These are phyloP conservation scores for Boletus barrowsii DNA, from an alignment of 768 basidiomycete species.

Conservation along the genomic window DNA sequence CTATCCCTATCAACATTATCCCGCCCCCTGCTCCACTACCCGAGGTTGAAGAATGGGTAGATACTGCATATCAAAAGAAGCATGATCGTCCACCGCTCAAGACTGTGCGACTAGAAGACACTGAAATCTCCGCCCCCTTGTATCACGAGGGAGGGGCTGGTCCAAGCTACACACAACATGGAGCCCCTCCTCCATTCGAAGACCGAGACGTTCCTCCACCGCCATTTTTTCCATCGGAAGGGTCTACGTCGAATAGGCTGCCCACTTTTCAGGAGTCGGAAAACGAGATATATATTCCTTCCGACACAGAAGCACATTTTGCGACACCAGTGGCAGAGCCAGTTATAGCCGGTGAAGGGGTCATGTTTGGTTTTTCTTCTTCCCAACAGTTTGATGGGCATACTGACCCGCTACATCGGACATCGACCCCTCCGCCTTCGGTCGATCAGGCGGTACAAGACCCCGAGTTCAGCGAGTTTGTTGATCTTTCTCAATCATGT, in stretches of 20 bases:
- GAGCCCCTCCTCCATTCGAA: slow-evolving; percentile 82
- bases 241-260: slow-evolving; percentile 56
- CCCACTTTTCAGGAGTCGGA: slow-evolving; percentile 84
- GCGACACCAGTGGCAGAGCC: slow-evolving; percentile 31
- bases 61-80: slow-evolving; percentile 81
- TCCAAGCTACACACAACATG: slow-evolving; percentile 61
- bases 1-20: slow-evolving; percentile 69
- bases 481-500: slow-evolving; percentile 53
- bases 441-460: slow-evolving; percentile 74
- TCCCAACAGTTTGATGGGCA: slow-evolving; percentile 82
- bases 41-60: slow-evolving; percentile 68
- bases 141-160: slow-evolving; percentile 74
- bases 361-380: slow-evolving; percentile 67
- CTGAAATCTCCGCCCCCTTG: slow-evolving; percentile 55
- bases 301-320: slow-evolving; percentile 36
- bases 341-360: slow-evolving; percentile 69
- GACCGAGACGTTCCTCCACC: slow-evolving; percentile 81
- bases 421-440: slow-evolving; percentile 70
- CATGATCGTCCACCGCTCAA: slow-evolving; percentile 75
- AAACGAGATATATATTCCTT: slow-evolving; percentile 66
- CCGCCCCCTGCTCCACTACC: slow-evolving; percentile 78
- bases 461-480: slow-evolving; percentile 64
- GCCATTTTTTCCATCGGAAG: slow-evolving; percentile 49
- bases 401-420: slow-evolving; percentile 60
- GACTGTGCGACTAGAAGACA: slow-evolving; percentile 69